phyloP scores from a whole-genome alignment of 352 stramenopile genomes.

The Phytophthora syringae region DNA sequence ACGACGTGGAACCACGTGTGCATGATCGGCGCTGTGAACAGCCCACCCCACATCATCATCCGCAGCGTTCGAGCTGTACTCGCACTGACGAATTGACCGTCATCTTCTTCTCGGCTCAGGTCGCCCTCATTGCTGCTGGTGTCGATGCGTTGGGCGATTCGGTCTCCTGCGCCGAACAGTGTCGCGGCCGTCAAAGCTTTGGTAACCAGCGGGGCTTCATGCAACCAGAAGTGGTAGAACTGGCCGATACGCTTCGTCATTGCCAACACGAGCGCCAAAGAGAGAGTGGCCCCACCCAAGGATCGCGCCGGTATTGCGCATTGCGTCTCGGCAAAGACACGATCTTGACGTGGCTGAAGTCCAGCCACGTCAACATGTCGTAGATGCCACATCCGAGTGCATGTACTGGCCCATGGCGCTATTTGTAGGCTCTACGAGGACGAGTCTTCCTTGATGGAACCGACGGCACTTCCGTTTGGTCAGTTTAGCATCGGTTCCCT shows the following conservation, averaged over 20 bases:
- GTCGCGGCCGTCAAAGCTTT: constrained; percentile 56
- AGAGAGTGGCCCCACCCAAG: background rate
- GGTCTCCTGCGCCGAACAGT: constrained; percentile 54
- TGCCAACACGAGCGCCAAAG: background rate
- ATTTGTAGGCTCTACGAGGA: constrained; percentile 12
- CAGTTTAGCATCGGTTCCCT: background rate
- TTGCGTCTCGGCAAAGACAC: constrained; percentile 14
- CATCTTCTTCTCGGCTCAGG: background rate
- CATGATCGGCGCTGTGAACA: constrained; percentile 87
- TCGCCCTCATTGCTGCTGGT: constrained; percentile 4
- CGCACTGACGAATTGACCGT: constrained; percentile 21
- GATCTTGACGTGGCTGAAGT: constrained; percentile 7
- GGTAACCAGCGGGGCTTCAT: constrained; percentile 56
- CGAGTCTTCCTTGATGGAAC: constrained; percentile 9
- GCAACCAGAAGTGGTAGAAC: constrained; percentile 53
- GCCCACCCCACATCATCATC: constrained; percentile 89
- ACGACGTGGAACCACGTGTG: constrained; percentile 92
- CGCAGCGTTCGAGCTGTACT: constrained; percentile 58
- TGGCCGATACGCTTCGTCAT: constrained; percentile 30
- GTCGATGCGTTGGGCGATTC: constrained; percentile 52
- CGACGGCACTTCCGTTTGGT: constrained; percentile 5
- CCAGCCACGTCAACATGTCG: background rate
- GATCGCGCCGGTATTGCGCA: constrained; percentile 13
- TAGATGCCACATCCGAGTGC: background rate
- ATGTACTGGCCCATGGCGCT: background rate